Evolutionary conservation across 768 basidiomycete species (phyloP).

Genomic region (Calocybe cyanea): DNA sequence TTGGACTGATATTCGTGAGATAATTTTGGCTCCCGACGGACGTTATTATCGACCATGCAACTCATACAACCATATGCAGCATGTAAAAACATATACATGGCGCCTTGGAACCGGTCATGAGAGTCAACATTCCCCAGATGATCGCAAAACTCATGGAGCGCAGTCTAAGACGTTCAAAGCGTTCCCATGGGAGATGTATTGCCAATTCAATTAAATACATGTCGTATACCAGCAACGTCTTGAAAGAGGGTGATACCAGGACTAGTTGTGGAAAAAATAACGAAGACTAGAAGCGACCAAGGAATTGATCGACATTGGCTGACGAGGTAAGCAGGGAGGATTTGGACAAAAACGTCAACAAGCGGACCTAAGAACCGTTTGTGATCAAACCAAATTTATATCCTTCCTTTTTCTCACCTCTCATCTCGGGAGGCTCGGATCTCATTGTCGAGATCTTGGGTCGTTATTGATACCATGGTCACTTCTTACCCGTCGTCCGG

Average conservation of each 20-base stretch:
- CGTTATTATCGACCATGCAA: background rate
- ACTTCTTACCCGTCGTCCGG: constrained; percentile 2
- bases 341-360: background rate
- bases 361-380: background rate
- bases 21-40: background rate
- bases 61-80: background rate
- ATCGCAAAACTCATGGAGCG: constrained; percentile 2
- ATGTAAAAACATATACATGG: background rate
- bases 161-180: background rate
- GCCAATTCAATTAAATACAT: background rate
- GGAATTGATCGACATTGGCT: background rate
- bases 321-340: no score
- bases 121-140: background rate
- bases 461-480: background rate
- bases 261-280: background rate
- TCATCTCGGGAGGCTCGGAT: background rate
- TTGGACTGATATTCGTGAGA: constrained; percentile 1
- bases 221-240: background rate
- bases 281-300: background rate
- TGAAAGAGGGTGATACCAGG: background rate
- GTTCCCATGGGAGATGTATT: constrained; percentile 1
- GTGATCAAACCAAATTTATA: background rate
- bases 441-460: constrained; percentile 5
- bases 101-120: background rate
- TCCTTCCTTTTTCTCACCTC: background rate